These are phyloP conservation scores for Pichia norvegensis DNA, from an alignment of 1,139 yeast species.

Conservation along the genomic window DNA sequence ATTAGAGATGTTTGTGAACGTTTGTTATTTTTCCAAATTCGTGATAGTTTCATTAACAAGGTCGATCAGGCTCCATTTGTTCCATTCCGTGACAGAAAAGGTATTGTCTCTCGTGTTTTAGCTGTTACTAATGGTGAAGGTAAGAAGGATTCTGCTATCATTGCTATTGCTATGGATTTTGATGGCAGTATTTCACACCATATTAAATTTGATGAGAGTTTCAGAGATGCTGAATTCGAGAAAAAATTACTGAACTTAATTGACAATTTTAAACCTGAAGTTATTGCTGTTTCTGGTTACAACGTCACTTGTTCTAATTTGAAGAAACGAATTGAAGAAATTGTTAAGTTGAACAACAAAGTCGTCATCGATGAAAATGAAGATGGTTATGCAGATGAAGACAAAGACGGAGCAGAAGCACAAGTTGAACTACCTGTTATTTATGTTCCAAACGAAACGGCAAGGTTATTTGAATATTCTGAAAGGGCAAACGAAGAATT, in stretches of 20 bases:
- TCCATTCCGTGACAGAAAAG: slow-evolving; percentile 68
- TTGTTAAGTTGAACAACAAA: slow-evolving; percentile 51
- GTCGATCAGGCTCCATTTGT: slow-evolving; percentile 91
- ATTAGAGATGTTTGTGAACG: slow-evolving; percentile 73
- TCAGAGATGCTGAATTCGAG: slow-evolving; percentile 44
- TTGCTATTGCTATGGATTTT: slow-evolving; percentile 73
- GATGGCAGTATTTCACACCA: slow-evolving; percentile 71
- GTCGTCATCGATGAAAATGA: slow-evolving; percentile 32
- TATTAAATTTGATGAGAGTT: slow-evolving; percentile 66
- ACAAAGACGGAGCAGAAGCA: slow-evolving; percentile 32
- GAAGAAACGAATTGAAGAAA: slow-evolving; percentile 47
- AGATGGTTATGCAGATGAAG: slow-evolving; percentile 30
- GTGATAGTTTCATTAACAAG: slow-evolving; percentile 58
- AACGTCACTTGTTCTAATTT: slow-evolving; percentile 65
- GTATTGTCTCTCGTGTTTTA: slow-evolving; percentile 78
- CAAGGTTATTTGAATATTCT: slow-evolving; percentile 79
- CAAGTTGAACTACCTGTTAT: slow-evolving; percentile 32
- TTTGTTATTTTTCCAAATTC: slow-evolving; percentile 58
- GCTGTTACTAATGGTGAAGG: slow-evolving; percentile 85
- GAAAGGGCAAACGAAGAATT: slow-evolving; percentile 69
- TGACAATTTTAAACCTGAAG: slow-evolving; percentile 63
- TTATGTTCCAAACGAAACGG: slow-evolving; percentile 92
- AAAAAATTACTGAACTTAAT: slow-evolving; percentile 52
- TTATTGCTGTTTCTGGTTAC: slow-evolving; percentile 82
- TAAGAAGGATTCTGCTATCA: slow-evolving; percentile 74